Base-by-base conservation (phyloP, 148 eudicot species). In the Amaranthus cruentus region DNA sequence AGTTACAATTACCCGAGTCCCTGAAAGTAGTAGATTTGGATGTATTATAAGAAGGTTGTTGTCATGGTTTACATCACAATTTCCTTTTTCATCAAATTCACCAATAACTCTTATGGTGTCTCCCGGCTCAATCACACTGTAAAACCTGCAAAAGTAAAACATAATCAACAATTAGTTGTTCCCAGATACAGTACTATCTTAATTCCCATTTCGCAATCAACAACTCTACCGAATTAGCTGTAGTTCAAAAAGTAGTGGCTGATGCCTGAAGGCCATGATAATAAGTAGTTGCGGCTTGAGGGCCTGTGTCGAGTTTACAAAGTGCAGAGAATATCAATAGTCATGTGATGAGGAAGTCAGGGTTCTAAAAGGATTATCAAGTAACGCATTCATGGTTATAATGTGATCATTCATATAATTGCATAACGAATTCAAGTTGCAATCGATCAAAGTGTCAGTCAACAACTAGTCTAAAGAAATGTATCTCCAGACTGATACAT, bases 51-150 rank as follows among this genome's bases (percentile, higher is more conserved):
- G 56, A 86, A 85, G 88, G 76, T 96, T 92, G 10, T 80, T 85
- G 46, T 88, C 93, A 79, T 73, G 87, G 80, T 86, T 85, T 75
- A 96, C 87, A 55, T 88, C 79, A 71, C 96, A 96, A 78, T 86
- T 88, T 66, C 94, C 94, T 69, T 84, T 74, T 55, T 72, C 75
- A 77, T 88, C 92, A 77, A 92, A 92, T 70, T 88, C 85, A 64
- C 99, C 99, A 79, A 92, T 82, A 46, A 96, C 96, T 73, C 85
- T 78, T 62, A 96, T 74, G 52, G 97, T 88, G 76, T 92, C 97
- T 66, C 99, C 99, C 46, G 99, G 99, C 63, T 87, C 87, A 81
- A 96, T 83, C 66, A 90, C 84, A 78, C 96, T 90, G 76, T 77
- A 83, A 66, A 85, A 84, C 99, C 99, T 96, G 78, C 81, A 81